Conservation (phyloP, 345 rosid genomes). For the Salix dunnii region DNA sequence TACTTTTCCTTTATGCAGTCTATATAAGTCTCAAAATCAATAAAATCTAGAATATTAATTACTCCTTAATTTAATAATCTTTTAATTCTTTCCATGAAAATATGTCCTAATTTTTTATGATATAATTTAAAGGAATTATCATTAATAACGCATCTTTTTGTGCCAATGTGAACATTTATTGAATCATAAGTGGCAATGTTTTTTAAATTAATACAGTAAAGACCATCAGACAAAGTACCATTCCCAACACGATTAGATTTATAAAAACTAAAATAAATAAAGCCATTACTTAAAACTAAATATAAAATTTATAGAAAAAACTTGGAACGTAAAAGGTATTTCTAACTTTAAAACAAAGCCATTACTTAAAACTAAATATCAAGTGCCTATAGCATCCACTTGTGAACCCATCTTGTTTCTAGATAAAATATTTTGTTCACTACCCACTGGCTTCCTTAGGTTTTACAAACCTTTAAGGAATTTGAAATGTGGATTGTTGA, state of each 20-base stretch:
- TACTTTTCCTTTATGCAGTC: conserved; percentile 5
- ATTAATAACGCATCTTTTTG: not conserved
- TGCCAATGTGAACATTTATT: too few relatives aligned
- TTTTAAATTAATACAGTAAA: too few relatives aligned
- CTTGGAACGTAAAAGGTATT: conserved; percentile 4
- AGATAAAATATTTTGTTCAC: not conserved
- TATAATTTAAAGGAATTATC: not conserved
- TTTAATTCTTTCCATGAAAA: not conserved
- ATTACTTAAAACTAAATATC: not conserved
- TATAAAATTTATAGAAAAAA: conserved; percentile 3
- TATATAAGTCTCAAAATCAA: not conserved
- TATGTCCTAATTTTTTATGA: not conserved
- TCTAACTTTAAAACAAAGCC: conserved; percentile 8
- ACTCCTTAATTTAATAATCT: not conserved
- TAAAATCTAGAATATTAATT: not conserved
- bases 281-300: not conserved
- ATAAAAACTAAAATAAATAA: too few relatives aligned
- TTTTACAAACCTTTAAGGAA: not conserved
- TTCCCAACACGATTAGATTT: too few relatives aligned
- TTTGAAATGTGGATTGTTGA: not conserved
- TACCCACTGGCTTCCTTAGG: not conserved
- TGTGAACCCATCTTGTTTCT: not conserved
- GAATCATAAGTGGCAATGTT: too few relatives aligned
- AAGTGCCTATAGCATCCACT: not conserved
- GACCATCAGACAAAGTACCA: too few relatives aligned